These are phyloP conservation scores for Auriscalpium vulgare DNA, from an alignment of 768 basidiomycete species.

Conservation along the genomic window DNA sequence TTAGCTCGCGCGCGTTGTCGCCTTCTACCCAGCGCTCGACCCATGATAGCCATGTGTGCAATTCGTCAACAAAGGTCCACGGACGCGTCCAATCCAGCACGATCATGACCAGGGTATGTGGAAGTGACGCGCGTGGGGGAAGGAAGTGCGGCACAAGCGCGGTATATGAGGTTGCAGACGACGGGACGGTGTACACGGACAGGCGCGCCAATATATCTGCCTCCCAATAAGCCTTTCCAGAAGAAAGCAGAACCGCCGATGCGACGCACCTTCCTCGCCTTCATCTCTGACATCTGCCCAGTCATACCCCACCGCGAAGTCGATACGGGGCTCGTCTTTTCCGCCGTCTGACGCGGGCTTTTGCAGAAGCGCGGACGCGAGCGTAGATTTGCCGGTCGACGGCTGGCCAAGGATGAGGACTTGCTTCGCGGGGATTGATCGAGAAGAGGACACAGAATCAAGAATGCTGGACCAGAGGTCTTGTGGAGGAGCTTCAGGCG, in stretches of 20 bases:
- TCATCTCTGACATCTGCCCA: constrained; percentile 89
- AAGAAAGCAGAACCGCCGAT: background rate
- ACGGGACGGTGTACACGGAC: constrained; percentile 88
- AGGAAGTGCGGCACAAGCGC: constrained; percentile 71
- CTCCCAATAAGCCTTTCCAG: background rate
- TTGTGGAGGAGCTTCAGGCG: constrained; percentile 65
- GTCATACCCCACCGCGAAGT: constrained; percentile 88
- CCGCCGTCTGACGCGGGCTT: constrained; percentile 49
- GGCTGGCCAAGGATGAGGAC: constrained; percentile 79
- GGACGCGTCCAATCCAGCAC: constrained; percentile 94
- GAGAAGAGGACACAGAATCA: constrained; percentile 74
- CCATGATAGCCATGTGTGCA: constrained; percentile 82
- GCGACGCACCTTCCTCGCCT: constrained; percentile 77
- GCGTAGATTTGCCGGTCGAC: constrained; percentile 67
- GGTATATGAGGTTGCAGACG: constrained; percentile 62
- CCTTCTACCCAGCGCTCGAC: constrained; percentile 74
- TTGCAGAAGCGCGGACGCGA: constrained; percentile 65
- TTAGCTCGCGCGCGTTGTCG: constrained; percentile 61
- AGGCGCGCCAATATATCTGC: constrained; percentile 83
- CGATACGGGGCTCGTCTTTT: constrained; percentile 51
- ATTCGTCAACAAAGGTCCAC: constrained; percentile 81
- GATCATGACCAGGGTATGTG: constrained; percentile 74
- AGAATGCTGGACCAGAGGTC: constrained; percentile 93
- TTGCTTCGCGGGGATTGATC: constrained; percentile 81
- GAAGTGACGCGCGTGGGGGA: constrained; percentile 57